Evolutionary conservation across 2,329 filamentous ascomycete genomes (phyloP), one percentile per base, ranked within the genome.

Genomic region (Colletotrichum sp.): DNA sequence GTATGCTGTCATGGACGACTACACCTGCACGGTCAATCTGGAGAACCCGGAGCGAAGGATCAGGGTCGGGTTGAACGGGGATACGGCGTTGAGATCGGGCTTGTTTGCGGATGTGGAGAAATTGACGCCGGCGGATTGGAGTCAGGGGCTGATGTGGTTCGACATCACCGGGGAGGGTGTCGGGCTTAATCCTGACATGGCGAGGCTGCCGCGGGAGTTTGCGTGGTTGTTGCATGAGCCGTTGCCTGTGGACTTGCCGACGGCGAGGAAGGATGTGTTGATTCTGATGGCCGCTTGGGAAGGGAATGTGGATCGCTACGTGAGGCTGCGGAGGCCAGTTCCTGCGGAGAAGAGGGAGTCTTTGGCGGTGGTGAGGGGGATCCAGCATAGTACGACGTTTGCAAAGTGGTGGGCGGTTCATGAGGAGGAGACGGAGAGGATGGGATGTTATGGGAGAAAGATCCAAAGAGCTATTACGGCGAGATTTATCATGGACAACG

Each of bases 1-100:
- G n/a, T 86, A 81, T 70, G 67, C 67, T 4, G 78, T 85, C 62
- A 84, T 87, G 83, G 77, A 87, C 77, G 85, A 87, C 78, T 86
- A 86, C 78, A 77, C 69, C 2, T 77, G 79, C 16, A 69, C 34
- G 0, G 28, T 60, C 52, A 32, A 60, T 8, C 7, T 26, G 0
- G 24, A 55, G 21, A 26, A 69, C 36, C 69, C 69, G 6, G 7
- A 32, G 5, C 4, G 24, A 3, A 28, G 39, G n/a, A n/a, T 28
- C 13, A 26, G 59, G 10, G 57, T 24, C 0, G 36, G 52, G 6
- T 39, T 71, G 3, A 71, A 71, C 9, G 69, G 59, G 13, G 59
- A 71, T 2, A 71, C 59, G 9, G 69, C 39, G 8, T 13, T 71
- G 7, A 32, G 67, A 7, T 24, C 28, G 7, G n/a, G 16, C 2